phyloP scores from a whole-genome alignment of 768 basidiomycete genomes.

The Auriscalpium microsporum region DNA sequence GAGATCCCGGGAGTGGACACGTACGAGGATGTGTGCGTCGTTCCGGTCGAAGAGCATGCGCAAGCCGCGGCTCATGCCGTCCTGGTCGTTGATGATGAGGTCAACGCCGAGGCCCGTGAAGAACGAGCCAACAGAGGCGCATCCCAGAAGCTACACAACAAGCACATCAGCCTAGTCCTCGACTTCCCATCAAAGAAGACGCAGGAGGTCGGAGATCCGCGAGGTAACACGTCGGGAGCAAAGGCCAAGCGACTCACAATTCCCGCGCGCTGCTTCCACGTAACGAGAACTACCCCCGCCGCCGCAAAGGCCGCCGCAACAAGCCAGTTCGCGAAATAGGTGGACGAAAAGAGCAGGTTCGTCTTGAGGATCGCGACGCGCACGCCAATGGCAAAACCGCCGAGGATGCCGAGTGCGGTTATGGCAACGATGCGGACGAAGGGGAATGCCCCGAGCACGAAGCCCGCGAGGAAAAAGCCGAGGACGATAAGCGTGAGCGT shows the following conservation, averaged over 20 bases:
- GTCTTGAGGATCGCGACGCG: conserved; percentile 43
- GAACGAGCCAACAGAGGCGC: conserved; percentile 57
- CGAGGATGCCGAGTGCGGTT: conserved; percentile 36
- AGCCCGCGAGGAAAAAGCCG: conserved; percentile 41
- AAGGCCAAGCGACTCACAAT: conserved; percentile 35
- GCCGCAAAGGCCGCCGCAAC: conserved; percentile 39
- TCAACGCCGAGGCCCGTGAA: conserved; percentile 48
- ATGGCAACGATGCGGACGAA: conserved; percentile 42
- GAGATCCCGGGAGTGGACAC: conserved; percentile 15
- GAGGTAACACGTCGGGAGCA: not conserved
- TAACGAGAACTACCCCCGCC: conserved; percentile 32
- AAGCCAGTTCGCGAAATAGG: conserved; percentile 44
- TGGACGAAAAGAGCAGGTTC: conserved; percentile 37
- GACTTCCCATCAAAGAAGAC: no score
- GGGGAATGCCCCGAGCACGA: conserved; percentile 45
- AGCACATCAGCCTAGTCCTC: no score
- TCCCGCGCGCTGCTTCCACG: conserved; percentile 38
- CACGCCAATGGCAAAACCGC: conserved; percentile 50
- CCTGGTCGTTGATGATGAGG: conserved; percentile 46
- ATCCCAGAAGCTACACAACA: conserved; percentile 23
- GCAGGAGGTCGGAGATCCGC: no score
- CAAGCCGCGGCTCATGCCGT: conserved; percentile 55
- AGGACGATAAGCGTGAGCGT: conserved; percentile 42
- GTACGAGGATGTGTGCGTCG: conserved; percentile 43
- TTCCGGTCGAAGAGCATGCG: conserved; percentile 60